phyloP scores from a whole-genome alignment of 2,329 filamentous ascomycete species.

The Pseudonectria foliicola region DNA sequence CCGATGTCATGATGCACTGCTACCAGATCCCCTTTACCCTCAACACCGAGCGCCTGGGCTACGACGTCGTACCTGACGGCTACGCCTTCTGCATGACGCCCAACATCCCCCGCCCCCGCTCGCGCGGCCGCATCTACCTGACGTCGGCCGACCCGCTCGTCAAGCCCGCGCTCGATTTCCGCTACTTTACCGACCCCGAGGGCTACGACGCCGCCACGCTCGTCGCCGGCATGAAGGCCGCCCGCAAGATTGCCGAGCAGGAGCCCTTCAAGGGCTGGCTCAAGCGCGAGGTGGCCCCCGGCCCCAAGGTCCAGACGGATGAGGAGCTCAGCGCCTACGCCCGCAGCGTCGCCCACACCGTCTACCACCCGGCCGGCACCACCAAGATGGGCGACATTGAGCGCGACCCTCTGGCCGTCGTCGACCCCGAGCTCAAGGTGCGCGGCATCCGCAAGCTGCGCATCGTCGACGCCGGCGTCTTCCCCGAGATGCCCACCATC shows the following conservation, averaged over 20 bases:
- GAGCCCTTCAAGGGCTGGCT: slow-evolving; percentile 77
- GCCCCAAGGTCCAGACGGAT: slow-evolving; percentile 65
- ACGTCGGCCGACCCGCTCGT: slow-evolving; percentile 66
- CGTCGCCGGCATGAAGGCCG: slow-evolving; percentile 68
- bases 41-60: slow-evolving; percentile 77
- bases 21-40: slow-evolving; percentile 91
- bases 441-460: slow-evolving; percentile 65
- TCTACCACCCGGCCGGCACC: slow-evolving; percentile 84
- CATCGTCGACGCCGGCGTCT: slow-evolving; percentile 81
- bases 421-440: slow-evolving; percentile 68
- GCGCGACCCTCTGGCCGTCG: slow-evolving; percentile 66
- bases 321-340: slow-evolving; percentile 79
- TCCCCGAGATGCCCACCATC: slow-evolving; percentile 78
- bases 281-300: slow-evolving; percentile 74
- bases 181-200: slow-evolving; percentile 81
- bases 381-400: slow-evolving; percentile 79
- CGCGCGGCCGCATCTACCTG: slow-evolving; percentile 69
- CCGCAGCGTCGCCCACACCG: slow-evolving; percentile 73
- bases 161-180: slow-evolving; percentile 81
- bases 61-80: slow-evolving; percentile 53
- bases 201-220: slow-evolving; percentile 80
- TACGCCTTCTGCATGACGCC: slow-evolving; percentile 92
- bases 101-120: slow-evolving; percentile 79
- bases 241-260: slow-evolving; percentile 68
- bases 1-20: slow-evolving; percentile 94